Conservation (phyloP, 768 basidiomycete species). For the Mycena crocata region DNA sequence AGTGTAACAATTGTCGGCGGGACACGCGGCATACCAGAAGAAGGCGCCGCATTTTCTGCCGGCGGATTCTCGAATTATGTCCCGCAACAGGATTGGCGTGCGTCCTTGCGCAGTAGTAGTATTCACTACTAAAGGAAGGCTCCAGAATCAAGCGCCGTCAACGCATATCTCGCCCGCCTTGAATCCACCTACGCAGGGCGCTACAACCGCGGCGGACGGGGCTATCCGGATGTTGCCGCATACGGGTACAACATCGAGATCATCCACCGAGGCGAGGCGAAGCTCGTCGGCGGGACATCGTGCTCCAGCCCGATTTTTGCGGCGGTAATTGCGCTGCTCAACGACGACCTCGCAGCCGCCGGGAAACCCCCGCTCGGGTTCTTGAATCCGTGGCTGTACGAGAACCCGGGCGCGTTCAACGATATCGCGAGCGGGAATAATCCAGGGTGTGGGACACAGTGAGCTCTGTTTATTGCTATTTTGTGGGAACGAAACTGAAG, state of each 20-base stretch:
- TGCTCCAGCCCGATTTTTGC: conserved; percentile 57
- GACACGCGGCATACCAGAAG: not conserved
- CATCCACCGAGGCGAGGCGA: not conserved
- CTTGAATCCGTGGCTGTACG: conserved; percentile 22
- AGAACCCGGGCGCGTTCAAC: not conserved
- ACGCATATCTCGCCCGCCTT: not conserved
- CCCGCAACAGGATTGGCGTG: not conserved
- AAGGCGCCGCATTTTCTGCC: not conserved
- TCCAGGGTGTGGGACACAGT: conserved; percentile 2
- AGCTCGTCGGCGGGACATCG: conserved; percentile 54
- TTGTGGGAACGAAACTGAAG: not conserved
- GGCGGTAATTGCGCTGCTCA: conserved; percentile 54
- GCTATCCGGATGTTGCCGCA: conserved; percentile 17
- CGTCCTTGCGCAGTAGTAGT: not conserved
- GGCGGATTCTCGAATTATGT: not conserved
- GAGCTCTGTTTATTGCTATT: not conserved
- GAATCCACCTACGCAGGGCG: conserved; percentile 46
- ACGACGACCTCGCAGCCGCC: conserved; percentile 49
- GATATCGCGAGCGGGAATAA: not conserved
- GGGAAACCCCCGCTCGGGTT: conserved; percentile 47
- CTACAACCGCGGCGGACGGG: conserved; percentile 50
- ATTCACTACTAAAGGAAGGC: not conserved
- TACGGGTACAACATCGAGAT: conserved; percentile 8
- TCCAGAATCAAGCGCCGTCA: not conserved
- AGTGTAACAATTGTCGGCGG: not conserved